Base-by-base conservation (phyloP, 2,329 filamentous ascomycete species). In the Aspergillus vadensis region DNA sequence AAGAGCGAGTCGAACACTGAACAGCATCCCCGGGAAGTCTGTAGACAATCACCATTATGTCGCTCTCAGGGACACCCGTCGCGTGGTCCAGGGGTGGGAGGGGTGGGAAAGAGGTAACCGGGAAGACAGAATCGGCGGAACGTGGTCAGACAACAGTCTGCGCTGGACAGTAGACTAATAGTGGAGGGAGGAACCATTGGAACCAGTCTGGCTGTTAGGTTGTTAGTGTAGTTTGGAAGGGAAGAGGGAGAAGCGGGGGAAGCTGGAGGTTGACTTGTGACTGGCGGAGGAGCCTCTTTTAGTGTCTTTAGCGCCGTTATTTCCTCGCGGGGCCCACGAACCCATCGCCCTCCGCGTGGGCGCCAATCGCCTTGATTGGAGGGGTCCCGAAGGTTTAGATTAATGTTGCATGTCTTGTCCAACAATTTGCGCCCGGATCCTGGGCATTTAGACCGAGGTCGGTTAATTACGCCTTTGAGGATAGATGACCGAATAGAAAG, bases 1-100 rank as follows among this genome's bases (percentile, higher is more conserved):
- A 52, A 19, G 48, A 57, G 49, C 30, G 27, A 36, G 44, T 15
- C 30, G 54, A 51, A 27, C 27, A 23, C 52, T 36, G 27, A 47
- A 14, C 21, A 27, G 50, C 54, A 62, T 65, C 58, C 51, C 51
- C 48, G 57, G 55, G 62, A 58, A 60, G 43, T 61, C 15, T 47
- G 57, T 19, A 32, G 57, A 56, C 44, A 44, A 58, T 30, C 25
- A 44, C 30, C 47, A 57, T 52, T 1, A 39, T 51, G 30, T 32
- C 27, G 52, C 38, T 44, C 27, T 44, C 39, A 21, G 23, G 53
- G 27, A 55, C n/a, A 17, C 38, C 15, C 12, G n/a, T 19, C 38
- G 39, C 25, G 23, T 41, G 38, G 25, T 55, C 39, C 27, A 15
- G 30, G n/a, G n/a, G n/a, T 30, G n/a, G 53, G 53, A 23, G 25